These are phyloP conservation scores for Suhomyces canberraensis DNA, from an alignment of 805 yeast genomes.

Conservation along the genomic window DNA sequence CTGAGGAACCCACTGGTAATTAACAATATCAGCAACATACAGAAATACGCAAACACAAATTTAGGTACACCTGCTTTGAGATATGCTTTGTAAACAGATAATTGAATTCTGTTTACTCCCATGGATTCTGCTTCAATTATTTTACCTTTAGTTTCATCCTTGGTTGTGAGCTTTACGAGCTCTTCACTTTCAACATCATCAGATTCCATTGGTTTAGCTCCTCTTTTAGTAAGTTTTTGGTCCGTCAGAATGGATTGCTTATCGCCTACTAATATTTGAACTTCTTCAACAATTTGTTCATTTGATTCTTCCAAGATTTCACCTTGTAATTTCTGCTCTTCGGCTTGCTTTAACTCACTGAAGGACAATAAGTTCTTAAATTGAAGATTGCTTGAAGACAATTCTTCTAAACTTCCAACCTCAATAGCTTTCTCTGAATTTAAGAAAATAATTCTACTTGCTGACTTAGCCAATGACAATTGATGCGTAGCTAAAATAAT, in stretches of 20 bases:
- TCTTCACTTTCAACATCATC: neutral
- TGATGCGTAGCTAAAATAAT: conserved; percentile 37
- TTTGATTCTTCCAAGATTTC: neutral
- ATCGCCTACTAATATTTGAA: no score
- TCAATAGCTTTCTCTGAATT: conserved; percentile 31
- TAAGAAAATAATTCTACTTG: neutral
- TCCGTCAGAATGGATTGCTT: neutral
- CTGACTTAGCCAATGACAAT: conserved; percentile 20
- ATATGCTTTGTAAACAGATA: conserved; percentile 13
- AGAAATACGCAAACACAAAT: conserved; percentile 5
- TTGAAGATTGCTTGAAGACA: conserved; percentile 4
- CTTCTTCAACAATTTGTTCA: neutral
- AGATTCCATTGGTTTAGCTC: neutral
- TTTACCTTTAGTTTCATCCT: conserved; percentile 11
- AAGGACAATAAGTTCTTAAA: neutral
- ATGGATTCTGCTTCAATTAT: conserved; percentile 19
- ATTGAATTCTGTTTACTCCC: conserved; percentile 11
- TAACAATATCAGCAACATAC: conserved; percentile 2
- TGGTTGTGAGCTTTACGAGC: neutral
- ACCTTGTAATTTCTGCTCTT: neutral
- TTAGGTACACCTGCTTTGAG: conserved; percentile 15
- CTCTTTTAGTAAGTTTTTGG: neutral
- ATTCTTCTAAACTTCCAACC: conserved; percentile 28
- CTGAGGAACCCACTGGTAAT: conserved; percentile 13
- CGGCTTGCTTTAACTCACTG: neutral